A percentile compares a stretch with the other conserved stretches of the same genome.
Evolutionary conservation across 2,329 filamentous ascomycete species (phyloP).

Genomic region (Cladorrhinum sp.): DNA sequence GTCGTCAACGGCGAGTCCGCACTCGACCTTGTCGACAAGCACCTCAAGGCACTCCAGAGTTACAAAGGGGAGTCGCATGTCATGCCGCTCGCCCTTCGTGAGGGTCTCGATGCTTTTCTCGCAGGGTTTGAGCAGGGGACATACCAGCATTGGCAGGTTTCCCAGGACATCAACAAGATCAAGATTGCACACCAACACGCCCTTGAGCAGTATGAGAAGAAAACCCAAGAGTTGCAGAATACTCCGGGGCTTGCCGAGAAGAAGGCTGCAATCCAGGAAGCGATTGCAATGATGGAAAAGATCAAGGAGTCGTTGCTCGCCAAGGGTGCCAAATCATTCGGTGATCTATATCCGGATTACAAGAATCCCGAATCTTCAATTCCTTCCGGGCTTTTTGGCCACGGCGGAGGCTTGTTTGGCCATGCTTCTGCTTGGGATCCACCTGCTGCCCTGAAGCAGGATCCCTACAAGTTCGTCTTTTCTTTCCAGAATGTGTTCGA

Average conservation of each 20-base stretch:
- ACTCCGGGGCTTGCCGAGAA: conserved; percentile 47
- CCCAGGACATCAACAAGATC: conserved; percentile 35
- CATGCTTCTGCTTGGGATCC: too few relatives aligned
- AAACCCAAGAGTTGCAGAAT: conserved; percentile 33
- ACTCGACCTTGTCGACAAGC: conserved; percentile 58
- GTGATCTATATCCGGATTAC: conserved; percentile 63
- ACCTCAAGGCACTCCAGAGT: conserved; percentile 47
- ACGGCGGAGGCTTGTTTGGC: too few relatives aligned
- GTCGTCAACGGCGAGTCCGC: conserved; percentile 45
- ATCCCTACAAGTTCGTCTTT: conserved; percentile 47
- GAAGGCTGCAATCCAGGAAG: conserved; percentile 48
- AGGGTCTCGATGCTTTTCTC: conserved; percentile 52
- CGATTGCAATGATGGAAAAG: conserved; percentile 50
- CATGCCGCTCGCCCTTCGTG: conserved; percentile 30
- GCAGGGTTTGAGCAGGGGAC: conserved; percentile 47
- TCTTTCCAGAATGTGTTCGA: conserved; percentile 52
- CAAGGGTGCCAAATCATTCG: conserved; percentile 64
- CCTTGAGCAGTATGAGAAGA: conserved; percentile 35
- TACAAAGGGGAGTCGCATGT: conserved; percentile 39
- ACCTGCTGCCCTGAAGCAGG: too few relatives aligned
- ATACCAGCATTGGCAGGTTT: conserved; percentile 58
- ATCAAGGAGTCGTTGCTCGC: conserved; percentile 54
- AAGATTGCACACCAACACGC: conserved; percentile 34
- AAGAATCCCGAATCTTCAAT: conserved; percentile 31
- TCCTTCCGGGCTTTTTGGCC: too few relatives aligned